Conservation (phyloP, 2,329 filamentous ascomycete species). For the Fusarium verrucosum region DNA sequence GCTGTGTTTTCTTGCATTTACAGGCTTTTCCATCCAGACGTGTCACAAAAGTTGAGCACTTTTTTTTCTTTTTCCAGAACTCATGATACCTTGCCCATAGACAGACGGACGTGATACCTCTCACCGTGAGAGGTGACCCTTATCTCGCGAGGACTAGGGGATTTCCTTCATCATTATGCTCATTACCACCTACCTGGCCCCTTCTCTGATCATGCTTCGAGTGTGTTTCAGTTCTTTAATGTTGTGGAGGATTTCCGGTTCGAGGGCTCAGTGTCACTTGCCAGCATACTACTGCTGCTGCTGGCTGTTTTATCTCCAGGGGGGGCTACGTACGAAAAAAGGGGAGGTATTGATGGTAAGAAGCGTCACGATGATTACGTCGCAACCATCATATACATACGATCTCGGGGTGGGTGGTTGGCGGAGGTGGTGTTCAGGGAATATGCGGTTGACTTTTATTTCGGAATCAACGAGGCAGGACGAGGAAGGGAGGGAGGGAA, state of each 20-base stretch:
- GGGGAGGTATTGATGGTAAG: constrained; percentile 32
- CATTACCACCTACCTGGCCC: constrained; percentile 41
- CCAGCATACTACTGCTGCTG: constrained; percentile 28
- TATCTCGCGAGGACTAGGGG: constrained; percentile 44
- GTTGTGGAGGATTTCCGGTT: constrained; percentile 42
- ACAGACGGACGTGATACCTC: constrained; percentile 50
- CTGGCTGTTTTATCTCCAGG: constrained; percentile 36
- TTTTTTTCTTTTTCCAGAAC: constrained; percentile 48
- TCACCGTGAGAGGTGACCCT: constrained; percentile 46
- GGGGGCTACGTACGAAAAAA: constrained; percentile 14
- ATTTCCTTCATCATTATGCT: constrained; percentile 47
- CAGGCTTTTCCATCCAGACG: constrained; percentile 57
- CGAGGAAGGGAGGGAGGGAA: constrained; percentile 14
- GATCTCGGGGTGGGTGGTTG: constrained; percentile 15
- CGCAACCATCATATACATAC: constrained; percentile 29
- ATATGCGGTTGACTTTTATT: constrained; percentile 31
- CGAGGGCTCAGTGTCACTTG: constrained; percentile 30
- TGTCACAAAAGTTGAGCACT: constrained; percentile 58
- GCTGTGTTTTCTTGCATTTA: constrained; percentile 59
- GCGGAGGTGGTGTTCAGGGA: constrained; percentile 30
- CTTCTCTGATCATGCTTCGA: constrained; percentile 39
- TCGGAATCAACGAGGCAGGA: constrained; percentile 32
- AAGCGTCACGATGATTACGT: constrained; percentile 14
- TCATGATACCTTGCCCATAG: constrained; percentile 63
- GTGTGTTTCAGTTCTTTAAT: constrained; percentile 46